A percentile compares a stretch with the other conserved stretches of the same genome.
Conservation (phyloP, 202 grass and related monocot species). For the Alloteropsis angusta region DNA sequence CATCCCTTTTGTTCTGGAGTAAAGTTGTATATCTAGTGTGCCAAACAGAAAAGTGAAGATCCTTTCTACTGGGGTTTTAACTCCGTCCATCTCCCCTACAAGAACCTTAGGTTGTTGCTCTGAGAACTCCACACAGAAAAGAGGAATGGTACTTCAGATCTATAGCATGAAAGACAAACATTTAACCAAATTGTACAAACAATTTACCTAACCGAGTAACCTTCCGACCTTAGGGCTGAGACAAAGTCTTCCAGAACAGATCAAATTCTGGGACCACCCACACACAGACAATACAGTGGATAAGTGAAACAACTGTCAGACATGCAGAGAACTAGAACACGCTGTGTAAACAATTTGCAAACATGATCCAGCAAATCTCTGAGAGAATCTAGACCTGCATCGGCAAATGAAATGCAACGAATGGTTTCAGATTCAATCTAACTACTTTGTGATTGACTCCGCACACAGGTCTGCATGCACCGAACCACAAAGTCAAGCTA, state of each 20-base stretch:
- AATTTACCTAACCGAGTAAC: background rate
- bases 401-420: slow-evolving; percentile 18
- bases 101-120: background rate
- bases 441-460: slow-evolving; percentile 13
- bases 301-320: background rate
- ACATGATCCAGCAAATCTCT: slow-evolving; percentile 49
- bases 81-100: background rate
- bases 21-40: background rate
- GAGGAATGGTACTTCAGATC: background rate
- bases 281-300: background rate
- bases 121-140: background rate
- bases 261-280: background rate
- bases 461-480: slow-evolving; percentile 25
- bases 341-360: background rate
- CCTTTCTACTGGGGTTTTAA: background rate
- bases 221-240: background rate
- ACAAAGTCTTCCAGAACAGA: background rate
- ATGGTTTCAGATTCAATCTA: background rate
- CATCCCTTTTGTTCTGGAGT: background rate
- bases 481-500: slow-evolving; percentile 40
- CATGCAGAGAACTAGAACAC: background rate
- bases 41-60: background rate
- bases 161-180: background rate
- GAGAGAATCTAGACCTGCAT: slow-evolving; percentile 46
- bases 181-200: background rate